Evolutionary conservation across 345 rosid species (phyloP), one percentile per base, ranked within the genome.

Genomic region (Eucalyptus pauciflora): DNA sequence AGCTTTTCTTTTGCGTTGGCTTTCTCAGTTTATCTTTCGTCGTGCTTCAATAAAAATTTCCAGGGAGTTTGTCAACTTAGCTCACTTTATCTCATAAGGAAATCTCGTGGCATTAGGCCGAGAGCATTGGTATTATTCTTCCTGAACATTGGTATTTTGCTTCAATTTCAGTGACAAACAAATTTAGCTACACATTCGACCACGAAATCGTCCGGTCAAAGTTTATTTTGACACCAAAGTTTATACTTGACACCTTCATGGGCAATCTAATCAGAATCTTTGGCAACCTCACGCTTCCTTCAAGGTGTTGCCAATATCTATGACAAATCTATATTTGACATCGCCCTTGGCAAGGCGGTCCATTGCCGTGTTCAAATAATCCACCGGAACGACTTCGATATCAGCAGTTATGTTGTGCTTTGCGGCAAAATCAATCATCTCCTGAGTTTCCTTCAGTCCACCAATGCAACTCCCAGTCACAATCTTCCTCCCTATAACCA

Each of bases 391-490:
- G 25, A 92, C 86, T 87, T 93, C 93, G 48, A 93, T 79, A 7
- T 93, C 91, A 5, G 94, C 92, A 27, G 67, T 88, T 51, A 93
- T 86, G 69, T 87, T 76, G 86, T 93, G 94, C 43, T 91, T 87
- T 3, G 94, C 94, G 22, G 94, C 91, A 90, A 93, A 90, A 83
- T 92, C 87, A 8, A 92, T 79, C 93, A 92, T 93, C 90, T 93
- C 93, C 76, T 93, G 93, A 27, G 93, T 93, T 86, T 92, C 94
- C 51, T 89, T 90, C 87, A 93, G 88, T 31, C 94, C 94, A 56
- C 95, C 95, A 10, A 89, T 69, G n/a, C 37, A 15, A 48, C 92
- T 92, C 2, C 95, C 95, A 17, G 67, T 13, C 67, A 60, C 67
- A 60, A 60, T 60, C 67, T 60, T 60, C n/a, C 67, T 60, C 67